phyloP scores from a whole-genome alignment of 1,139 yeast species.

The Candida labiduridarum region DNA sequence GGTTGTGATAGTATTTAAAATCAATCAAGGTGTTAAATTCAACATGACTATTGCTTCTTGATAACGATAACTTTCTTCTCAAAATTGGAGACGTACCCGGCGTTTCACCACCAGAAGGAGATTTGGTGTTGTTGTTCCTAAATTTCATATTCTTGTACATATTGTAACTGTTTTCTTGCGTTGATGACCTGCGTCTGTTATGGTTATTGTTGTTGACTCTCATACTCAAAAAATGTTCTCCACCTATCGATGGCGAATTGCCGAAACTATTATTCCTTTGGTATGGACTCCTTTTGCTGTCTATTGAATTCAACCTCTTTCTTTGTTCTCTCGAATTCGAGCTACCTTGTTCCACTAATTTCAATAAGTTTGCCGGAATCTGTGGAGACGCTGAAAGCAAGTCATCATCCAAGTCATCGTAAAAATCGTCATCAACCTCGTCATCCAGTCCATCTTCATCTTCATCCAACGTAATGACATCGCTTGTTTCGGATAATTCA shows the following conservation, averaged over 20 bases:
- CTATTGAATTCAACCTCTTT: conserved; percentile 2
- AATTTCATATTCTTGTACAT: conserved; percentile 26
- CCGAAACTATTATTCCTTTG: conserved; percentile 2
- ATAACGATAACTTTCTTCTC: conserved; percentile 7
- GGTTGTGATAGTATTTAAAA: conserved; percentile 41
- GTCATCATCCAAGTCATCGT: conserved; percentile 53
- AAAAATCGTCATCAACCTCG: conserved; percentile 32
- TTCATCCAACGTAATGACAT: conserved; percentile 3
- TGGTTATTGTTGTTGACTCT: not conserved
- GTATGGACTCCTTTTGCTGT: conserved; percentile 1
- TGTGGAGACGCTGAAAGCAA: conserved; percentile 66
- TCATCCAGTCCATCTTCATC: conserved; percentile 19
- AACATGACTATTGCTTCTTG: conserved; percentile 8
- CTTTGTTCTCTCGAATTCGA: not conserved
- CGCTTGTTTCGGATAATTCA: not conserved
- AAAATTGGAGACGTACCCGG: conserved; percentile 11
- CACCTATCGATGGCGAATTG: conserved; percentile 1
- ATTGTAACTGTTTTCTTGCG: conserved; percentile 22
- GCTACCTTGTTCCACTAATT: conserved; percentile 52
- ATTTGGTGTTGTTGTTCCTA: conserved; percentile 16
- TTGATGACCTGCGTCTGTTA: conserved; percentile 36
- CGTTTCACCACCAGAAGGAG: conserved; percentile 5
- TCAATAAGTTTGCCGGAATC: conserved; percentile 60
- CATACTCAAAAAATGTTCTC: conserved; percentile 4
- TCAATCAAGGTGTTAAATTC: conserved; percentile 26